Evolutionary conservation across 1,139 yeast species (phyloP).

Genomic region (Chernovozyma sophiae-reginae): DNA sequence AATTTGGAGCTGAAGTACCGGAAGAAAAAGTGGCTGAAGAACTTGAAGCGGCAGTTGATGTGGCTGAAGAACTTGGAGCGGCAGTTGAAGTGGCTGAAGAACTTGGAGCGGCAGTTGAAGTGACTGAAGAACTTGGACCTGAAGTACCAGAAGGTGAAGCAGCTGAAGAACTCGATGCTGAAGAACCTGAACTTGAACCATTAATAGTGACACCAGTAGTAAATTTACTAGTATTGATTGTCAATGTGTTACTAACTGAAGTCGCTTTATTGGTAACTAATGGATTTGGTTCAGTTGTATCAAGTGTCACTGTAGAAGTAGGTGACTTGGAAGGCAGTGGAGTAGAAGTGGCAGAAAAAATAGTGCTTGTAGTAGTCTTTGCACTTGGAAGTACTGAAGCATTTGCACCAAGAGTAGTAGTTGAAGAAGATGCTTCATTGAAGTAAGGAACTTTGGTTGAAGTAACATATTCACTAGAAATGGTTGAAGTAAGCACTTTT

Average conservation of each 20-base stretch:
- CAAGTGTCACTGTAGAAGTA: conserved; percentile 16
- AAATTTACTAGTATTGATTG: conserved; percentile 10
- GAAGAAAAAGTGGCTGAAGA: background rate
- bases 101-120: background rate
- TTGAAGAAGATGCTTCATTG: background rate
- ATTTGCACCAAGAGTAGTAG: background rate
- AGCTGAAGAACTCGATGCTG: background rate
- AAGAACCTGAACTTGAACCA: conserved; percentile 6
- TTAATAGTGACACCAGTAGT: conserved; percentile 3
- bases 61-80: background rate
- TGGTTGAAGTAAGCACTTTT: conserved; percentile 8
- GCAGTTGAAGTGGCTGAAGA: background rate
- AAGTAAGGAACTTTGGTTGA: conserved; percentile 7
- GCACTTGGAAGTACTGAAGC: conserved; percentile 1
- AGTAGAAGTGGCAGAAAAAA: conserved; percentile 22
- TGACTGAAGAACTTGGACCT: background rate
- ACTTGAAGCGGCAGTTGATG: background rate
- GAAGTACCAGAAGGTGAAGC: background rate
- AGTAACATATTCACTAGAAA: conserved; percentile 14
- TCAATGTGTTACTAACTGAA: background rate
- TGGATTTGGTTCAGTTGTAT: conserved; percentile 24
- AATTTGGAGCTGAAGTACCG: background rate
- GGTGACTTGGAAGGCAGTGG: conserved; percentile 17
- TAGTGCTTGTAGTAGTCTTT: conserved; percentile 25
- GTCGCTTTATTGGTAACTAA: background rate